These are phyloP conservation scores for Schizonepeta tenuifolia DNA, from an alignment of 257 asterid genomes.

Conservation along the genomic window DNA sequence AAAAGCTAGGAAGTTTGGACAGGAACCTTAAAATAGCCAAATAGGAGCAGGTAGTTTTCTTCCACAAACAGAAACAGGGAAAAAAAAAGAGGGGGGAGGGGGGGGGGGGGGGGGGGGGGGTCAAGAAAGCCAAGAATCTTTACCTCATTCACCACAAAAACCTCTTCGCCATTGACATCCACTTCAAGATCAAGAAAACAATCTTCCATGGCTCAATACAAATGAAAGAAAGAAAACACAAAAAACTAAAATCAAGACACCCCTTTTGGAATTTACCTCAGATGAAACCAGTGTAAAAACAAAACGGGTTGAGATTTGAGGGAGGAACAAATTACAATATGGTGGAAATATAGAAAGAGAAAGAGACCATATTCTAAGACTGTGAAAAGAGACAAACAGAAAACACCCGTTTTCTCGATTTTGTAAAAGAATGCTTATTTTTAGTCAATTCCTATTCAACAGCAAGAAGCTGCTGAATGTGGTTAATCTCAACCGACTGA, in stretches of 20 bases:
- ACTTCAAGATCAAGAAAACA: conserved; percentile 69
- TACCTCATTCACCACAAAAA: conserved; percentile 79
- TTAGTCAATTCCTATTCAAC: conserved; percentile 35
- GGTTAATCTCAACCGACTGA: conserved; percentile 40
- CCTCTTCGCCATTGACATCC: conserved; percentile 90
- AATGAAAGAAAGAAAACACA: conserved; percentile 21
- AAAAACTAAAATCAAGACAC: conserved; percentile 47
- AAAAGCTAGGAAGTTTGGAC: conserved; percentile 29
- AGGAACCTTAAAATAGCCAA: conserved; percentile 36
- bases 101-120: no score
- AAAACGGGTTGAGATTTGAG: conserved; percentile 30
- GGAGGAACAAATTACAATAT: conserved; percentile 25
- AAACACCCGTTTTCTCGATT: conserved; percentile 60
- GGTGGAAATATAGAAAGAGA: conserved; percentile 32
- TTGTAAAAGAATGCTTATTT: conserved; percentile 33
- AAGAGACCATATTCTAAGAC: conserved; percentile 50
- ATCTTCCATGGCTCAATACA: conserved; percentile 57
- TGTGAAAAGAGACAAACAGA: conserved; percentile 57
- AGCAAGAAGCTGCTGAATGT: conserved; percentile 29
- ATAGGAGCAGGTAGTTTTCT: conserved; percentile 2
- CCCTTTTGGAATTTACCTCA: conserved; percentile 36
- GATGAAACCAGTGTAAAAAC: conserved; percentile 5
- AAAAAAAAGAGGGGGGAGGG: no score
- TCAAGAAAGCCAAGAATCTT: background rate
- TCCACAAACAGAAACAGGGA: background rate